phyloP scores from a whole-genome alignment of 140 eudicot species.

The Flaveria floridana region DNA sequence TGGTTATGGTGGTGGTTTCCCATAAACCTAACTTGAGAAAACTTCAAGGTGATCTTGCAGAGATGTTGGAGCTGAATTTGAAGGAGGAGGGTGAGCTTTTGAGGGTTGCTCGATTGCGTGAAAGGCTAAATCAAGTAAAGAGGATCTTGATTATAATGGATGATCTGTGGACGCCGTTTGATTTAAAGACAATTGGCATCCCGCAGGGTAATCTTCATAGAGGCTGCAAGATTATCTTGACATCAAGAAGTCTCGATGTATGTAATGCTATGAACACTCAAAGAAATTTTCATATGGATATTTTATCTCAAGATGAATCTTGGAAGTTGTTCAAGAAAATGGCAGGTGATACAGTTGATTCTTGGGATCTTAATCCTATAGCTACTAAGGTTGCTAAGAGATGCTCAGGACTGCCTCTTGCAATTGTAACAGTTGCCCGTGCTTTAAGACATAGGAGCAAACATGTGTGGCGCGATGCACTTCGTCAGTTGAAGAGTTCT shows the following conservation, averaged over 20 bases:
- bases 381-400: conserved; percentile 43
- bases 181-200: conserved; percentile 43
- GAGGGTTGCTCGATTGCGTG: conserved; percentile 40
- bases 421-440: conserved; percentile 46
- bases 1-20: conserved; percentile 43
- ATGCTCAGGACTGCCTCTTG: conserved; percentile 50
- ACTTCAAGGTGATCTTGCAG: conserved; percentile 52
- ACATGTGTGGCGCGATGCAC: conserved; percentile 50
- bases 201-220: conserved; percentile 36
- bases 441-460: conserved; percentile 41
- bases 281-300: conserved; percentile 34
- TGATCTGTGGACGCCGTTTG: conserved; percentile 45
- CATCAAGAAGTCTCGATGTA: conserved; percentile 47
- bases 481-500: conserved; percentile 37
- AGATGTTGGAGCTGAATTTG: conserved; percentile 43
- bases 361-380: conserved; percentile 35
- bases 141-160: conserved; percentile 44
- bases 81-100: conserved; percentile 43
- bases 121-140: conserved; percentile 40
- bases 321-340: conserved; percentile 48
- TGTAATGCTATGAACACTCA: conserved; percentile 45
- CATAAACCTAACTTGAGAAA: conserved; percentile 42
- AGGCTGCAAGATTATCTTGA: conserved; percentile 47
- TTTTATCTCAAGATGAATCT: conserved; percentile 41
- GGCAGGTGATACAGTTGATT: conserved; percentile 41